These are phyloP conservation scores for Colletotrichum somersetense DNA, from an alignment of 2,329 filamentous ascomycete genomes.

Conservation along the genomic window DNA sequence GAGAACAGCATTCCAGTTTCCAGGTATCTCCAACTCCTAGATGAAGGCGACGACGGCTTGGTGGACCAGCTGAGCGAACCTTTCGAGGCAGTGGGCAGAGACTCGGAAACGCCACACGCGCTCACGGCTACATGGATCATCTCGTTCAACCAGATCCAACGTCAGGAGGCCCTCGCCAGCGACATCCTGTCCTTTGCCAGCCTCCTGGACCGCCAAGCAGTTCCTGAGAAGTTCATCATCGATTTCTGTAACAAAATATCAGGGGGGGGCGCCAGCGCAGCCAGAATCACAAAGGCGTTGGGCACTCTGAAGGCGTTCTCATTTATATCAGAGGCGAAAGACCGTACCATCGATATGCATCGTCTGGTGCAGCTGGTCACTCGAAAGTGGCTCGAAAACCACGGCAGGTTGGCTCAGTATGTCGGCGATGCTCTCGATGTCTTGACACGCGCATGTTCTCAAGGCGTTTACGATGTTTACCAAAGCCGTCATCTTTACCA, in stretches of 20 bases:
- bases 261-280: too few relatives aligned
- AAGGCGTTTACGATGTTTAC: background rate
- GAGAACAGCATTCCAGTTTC: background rate
- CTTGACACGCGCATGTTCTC: background rate
- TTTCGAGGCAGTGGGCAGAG: conserved; percentile 10
- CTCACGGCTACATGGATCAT: conserved; percentile 48
- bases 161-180: conserved; percentile 50
- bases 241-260: background rate
- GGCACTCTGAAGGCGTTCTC: background rate
- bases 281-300: background rate
- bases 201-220: conserved; percentile 53
- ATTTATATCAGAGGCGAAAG: background rate
- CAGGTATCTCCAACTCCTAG: conserved; percentile 44
- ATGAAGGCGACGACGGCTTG: conserved; percentile 40
- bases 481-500: background rate
- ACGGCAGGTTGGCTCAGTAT: background rate
- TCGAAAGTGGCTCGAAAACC: background rate
- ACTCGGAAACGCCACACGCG: conserved; percentile 48
- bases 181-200: conserved; percentile 57
- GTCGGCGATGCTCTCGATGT: background rate
- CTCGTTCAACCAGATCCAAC: conserved; percentile 50
- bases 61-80: conserved; percentile 48
- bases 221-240: conserved; percentile 51
- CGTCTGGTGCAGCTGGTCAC: background rate
- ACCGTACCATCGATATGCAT: background rate